Evolutionary conservation across 192 early-diverging fungal species (phyloP).

Genomic region (Allomyces macrogynus): DNA sequence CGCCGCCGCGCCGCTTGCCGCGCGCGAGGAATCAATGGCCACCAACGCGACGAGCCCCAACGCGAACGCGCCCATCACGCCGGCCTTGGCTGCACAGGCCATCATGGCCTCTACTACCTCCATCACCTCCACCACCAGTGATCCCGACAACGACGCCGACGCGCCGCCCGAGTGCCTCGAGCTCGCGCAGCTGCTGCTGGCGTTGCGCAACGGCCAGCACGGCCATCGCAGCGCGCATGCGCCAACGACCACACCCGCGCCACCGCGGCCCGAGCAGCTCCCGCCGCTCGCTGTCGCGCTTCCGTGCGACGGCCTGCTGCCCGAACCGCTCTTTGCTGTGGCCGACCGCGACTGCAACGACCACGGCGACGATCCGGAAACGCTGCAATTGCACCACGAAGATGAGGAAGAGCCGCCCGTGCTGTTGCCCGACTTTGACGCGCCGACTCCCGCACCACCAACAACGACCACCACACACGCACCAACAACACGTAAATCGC

Average conservation of each 20-base stretch:
- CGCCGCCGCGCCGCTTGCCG: conserved; percentile 8
- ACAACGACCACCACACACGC: no score
- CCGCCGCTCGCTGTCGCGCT: no score
- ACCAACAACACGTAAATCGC: no score
- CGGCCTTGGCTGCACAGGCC: conserved; percentile 6
- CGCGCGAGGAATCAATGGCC: conserved; percentile 3
- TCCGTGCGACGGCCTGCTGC: no score
- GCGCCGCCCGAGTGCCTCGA: conserved; percentile 5
- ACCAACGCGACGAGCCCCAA: not conserved
- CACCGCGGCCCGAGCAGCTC: conserved; percentile 6
- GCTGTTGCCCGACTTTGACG: no score
- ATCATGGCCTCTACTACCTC: conserved; percentile 14
- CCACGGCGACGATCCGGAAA: no score
- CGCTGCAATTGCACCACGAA: no score
- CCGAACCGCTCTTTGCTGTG: no score
- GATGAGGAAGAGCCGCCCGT: no score
- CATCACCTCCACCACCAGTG: conserved; percentile 6
- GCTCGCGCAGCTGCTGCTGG: conserved; percentile 15
- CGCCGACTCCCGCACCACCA: no score
- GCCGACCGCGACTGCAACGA: no score
- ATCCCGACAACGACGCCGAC: conserved; percentile 9
- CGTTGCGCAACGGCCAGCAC: conserved; percentile 10
- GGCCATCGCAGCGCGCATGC: conserved; percentile 9
- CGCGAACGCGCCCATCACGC: conserved; percentile 1
- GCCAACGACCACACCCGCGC: conserved; percentile 5